phyloP scores from a whole-genome alignment of 768 basidiomycete genomes.

The Xerocomus brunneocitrinus region DNA sequence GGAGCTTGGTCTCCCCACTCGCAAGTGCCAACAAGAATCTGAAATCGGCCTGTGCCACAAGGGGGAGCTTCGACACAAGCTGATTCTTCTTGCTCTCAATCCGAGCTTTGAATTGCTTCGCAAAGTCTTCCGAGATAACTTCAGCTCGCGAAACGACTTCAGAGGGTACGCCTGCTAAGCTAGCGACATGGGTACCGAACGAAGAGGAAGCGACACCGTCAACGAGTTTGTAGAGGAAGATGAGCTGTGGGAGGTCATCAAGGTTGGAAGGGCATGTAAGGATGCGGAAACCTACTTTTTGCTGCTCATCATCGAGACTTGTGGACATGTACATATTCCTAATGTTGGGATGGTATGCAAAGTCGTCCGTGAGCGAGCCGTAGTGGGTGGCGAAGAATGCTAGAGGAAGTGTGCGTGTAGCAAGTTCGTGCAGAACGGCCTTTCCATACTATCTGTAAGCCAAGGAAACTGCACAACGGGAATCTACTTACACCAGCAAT shows the following conservation, averaged over 20 bases:
- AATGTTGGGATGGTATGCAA: conserved; percentile 86
- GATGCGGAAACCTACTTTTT: conserved; percentile 51
- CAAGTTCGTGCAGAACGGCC: conserved; percentile 92
- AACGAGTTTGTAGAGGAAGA: conserved; percentile 93
- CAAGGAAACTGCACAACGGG: not conserved
- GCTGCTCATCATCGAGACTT: conserved; percentile 85
- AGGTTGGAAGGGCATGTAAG: not conserved
- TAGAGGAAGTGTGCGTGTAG: conserved; percentile 86
- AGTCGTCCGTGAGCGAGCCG: conserved; percentile 92
- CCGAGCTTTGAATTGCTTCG: conserved; percentile 79
- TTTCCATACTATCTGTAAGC: conserved; percentile 24
- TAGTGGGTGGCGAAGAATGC: conserved; percentile 99
- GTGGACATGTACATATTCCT: conserved; percentile 96
- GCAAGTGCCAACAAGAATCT: conserved; percentile 67
- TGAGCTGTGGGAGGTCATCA: conserved; percentile 46
- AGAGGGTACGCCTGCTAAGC: conserved; percentile 85
- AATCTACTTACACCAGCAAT: conserved; percentile 71
- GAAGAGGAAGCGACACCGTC: conserved; percentile 83
- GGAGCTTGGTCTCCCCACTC: conserved; percentile 47
- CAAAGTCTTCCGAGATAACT: conserved; percentile 79
- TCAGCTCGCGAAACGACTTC: conserved; percentile 88
- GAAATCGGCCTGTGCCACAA: conserved; percentile 88
- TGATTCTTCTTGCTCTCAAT: conserved; percentile 54
- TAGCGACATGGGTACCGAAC: conserved; percentile 93
- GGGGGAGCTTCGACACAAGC: conserved; percentile 59